Base-by-base conservation (phyloP, 441 rosid genomes). In the Adansonia rubrostipa region DNA sequence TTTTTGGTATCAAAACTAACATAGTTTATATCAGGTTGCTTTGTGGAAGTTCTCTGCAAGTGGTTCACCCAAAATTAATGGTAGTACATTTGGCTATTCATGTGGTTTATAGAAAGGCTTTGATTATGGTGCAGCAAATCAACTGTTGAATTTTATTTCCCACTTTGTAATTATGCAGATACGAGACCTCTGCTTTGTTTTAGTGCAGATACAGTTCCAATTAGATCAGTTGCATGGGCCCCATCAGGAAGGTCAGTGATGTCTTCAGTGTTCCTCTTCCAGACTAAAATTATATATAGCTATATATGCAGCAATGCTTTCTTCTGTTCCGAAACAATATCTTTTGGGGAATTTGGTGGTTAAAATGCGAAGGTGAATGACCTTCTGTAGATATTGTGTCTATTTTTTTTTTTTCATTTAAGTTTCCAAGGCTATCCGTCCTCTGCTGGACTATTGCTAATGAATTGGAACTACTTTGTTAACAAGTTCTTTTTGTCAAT, bases 201-300 rank as follows among this genome's bases (percentile, higher is more conserved):
- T 83, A 88, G 90, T 81, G 97, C 98, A 24, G 98, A 94, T 83
- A 92, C 95, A 48, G 74, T 82, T 79, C 93, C 97, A 75, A 89
- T 94, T 80, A 91, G 97, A 87, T 86, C 98, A 54, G 86, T 96
- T 79, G 91, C 95, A 58, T 96, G 98, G 99, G 96, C 97, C 76
- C 98, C 99, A 64, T 67, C 64, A 78, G 92, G 83, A 80, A 88
- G 98, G 99, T 94, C 28, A 79, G 88, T 84, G 76, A 67, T 77
- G 54, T 78, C 62, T 54, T 20, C 28, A 51, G 22, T 28, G 47
- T 53, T 53, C 9, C 47, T 28, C 33, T 65, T 19, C 40, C 42
- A 13, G 10, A 53, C 75, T 54, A 36, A 63, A 19, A 54, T 71
- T 20, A 54, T 54, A 54, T 33, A 5, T 33, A 36, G 36, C 64